These are phyloP conservation scores for Vitis hybrid DNA, from an alignment of 177 flowering plant genomes.

Conservation along the genomic window DNA sequence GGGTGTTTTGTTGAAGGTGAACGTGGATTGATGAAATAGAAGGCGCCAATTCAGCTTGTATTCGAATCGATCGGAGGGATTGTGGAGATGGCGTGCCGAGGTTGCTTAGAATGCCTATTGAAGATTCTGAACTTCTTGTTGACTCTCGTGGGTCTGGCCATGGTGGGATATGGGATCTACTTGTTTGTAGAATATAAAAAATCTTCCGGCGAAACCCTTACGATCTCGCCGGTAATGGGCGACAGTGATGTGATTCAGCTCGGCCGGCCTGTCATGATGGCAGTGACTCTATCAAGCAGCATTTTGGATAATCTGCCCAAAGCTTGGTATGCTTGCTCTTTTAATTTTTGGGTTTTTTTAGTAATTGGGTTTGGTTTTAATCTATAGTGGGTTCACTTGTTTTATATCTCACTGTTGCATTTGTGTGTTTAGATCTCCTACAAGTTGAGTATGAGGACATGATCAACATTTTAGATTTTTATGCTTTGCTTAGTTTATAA, in stretches of 20 bases:
- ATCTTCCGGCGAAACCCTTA: constrained; percentile 9
- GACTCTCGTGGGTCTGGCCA: constrained; percentile 77
- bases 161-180: constrained; percentile 95
- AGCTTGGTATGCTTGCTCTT: constrained; percentile 66
- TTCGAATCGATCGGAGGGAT: constrained; percentile 4
- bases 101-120: constrained; percentile 74
- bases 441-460: too few relatives aligned
- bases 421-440: too few relatives aligned
- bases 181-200: constrained; percentile 64
- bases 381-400: too few relatives aligned
- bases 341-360: constrained; percentile 1
- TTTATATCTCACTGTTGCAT: too few relatives aligned
- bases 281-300: constrained; percentile 49
- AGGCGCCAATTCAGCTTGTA: constrained; percentile 4
- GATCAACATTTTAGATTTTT: too few relatives aligned
- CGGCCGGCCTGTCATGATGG: constrained; percentile 79
- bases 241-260: constrained; percentile 38
- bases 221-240: constrained; percentile 18
- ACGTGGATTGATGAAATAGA: constrained; percentile 20
- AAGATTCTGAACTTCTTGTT: constrained; percentile 83
- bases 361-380: not conserved
- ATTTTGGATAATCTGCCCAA: constrained; percentile 69
- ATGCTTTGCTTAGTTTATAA: too few relatives aligned
- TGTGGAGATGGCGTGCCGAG: constrained; percentile 71
- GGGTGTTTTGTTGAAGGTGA: constrained; percentile 5